Evolutionary conservation across 176 grass and related monocot species (phyloP), one percentile per base, ranked within the genome.

Genomic region (Calamus simplicifolius): DNA sequence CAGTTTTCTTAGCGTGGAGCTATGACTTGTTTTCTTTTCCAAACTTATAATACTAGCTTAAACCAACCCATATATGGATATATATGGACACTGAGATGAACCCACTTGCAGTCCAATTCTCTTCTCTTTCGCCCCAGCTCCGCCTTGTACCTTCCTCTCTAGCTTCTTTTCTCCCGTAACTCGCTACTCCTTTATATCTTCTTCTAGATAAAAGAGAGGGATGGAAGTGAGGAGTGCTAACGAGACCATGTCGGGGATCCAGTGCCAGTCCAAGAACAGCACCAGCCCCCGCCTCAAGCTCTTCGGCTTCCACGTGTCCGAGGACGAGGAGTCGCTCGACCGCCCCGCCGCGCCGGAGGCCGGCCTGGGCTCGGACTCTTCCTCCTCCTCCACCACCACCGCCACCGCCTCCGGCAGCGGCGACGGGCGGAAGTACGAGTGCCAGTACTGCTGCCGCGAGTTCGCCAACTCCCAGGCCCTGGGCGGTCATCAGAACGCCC

Each of bases 311-410:
- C 56, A 51, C 7, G 68, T 71, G 2, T 18, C 18, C 18, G 66
- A 57, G 28, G 1, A 27, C 19, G 15, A 18, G 18, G 29, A 56
- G 16, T 43, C 8, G 1, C 5, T n/a, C 8, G 52, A 4, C 19
- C 43, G 43, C 19, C 35, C 35, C 2, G 16, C 63, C 28, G 67
- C 71, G 3, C 55, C 23, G 43, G 73, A 78, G 16, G 48, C 29
- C 6, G 68, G 68, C 10, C 56, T 26, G 14, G 83, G 86, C 0
- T 97, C 92, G 0, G 92, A 97, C 66, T 97, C 92, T 0, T 97
- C 92, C 3, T 21, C 49, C 3, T 50, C 63, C 4, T 3, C 29
- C 18, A 5, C 52, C 29, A n/a, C 29, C 19, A 53, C 29, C 43
- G 5, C 43, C 2, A 10, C 38, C 7, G 61, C 18, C 43, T 18